Evolutionary conservation across 2,329 filamentous ascomycete species (phyloP).

Genomic region (Colletotrichum destructivum): DNA sequence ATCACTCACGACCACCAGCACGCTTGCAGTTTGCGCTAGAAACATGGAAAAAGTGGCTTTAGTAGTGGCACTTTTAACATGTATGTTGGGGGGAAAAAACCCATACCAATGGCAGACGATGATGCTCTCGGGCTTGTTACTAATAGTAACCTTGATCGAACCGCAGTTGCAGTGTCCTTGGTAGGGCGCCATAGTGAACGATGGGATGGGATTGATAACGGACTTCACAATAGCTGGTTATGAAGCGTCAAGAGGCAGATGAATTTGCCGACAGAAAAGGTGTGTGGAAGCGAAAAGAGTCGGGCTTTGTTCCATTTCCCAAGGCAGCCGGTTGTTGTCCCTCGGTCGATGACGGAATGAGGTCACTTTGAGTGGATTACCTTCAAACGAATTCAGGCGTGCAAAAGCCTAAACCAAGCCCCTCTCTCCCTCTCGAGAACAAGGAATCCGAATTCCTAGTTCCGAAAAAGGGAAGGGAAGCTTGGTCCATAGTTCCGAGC

Average conservation of each 20-base stretch:
- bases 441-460: neutral
- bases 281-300: neutral
- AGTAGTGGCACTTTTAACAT: neutral
- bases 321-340: too few relatives aligned
- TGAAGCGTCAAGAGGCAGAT: neutral
- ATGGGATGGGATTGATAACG: neutral
- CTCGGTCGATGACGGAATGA: neutral
- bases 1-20: slow-evolving; percentile 28
- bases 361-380: neutral
- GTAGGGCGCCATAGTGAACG: slow-evolving; percentile 14
- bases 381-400: neutral
- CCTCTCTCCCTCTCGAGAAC: neutral
- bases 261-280: too few relatives aligned
- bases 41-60: neutral
- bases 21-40: slow-evolving; percentile 36
- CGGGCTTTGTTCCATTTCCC: too few relatives aligned
- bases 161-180: slow-evolving; percentile 37
- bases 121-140: slow-evolving; percentile 24
- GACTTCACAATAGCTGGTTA: rapidly evolving
- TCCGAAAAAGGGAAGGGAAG: neutral
- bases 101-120: slow-evolving; percentile 33
- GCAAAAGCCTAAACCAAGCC: neutral
- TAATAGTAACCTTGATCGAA: slow-evolving; percentile 25
- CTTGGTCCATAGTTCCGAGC: neutral
- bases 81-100: neutral